Percentiles rank a stretch among this genome's conserved stretches.
These are phyloP conservation scores for Ganoderma resinaceum DNA, from an alignment of 1,284 basidiomycete genomes.

Conservation along the genomic window DNA sequence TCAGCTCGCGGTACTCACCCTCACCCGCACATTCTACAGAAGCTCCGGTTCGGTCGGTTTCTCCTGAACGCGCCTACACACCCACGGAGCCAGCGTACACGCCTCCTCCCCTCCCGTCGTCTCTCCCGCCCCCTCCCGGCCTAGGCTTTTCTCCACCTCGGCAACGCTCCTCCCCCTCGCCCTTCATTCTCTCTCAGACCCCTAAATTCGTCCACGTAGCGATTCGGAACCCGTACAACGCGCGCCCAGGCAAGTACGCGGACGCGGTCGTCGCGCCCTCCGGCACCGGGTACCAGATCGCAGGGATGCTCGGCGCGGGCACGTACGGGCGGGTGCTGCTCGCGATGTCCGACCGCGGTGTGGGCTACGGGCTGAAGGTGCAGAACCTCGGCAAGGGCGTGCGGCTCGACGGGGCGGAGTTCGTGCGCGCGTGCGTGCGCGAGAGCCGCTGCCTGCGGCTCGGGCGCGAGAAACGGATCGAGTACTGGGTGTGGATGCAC, in stretches of 20 bases:
- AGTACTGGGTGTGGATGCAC: conserved; percentile 20
- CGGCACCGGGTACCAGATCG: conserved; percentile 21
- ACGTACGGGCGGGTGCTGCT: conserved; percentile 27
- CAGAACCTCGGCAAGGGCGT: conserved; percentile 31
- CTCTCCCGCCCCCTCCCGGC: not conserved
- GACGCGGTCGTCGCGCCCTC: conserved; percentile 5
- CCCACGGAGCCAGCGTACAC: not conserved
- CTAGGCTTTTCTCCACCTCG: not conserved
- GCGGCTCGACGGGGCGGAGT: not conserved
- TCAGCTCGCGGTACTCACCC: not conserved
- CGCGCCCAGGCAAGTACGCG: not conserved
- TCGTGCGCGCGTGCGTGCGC: conserved; percentile 4
- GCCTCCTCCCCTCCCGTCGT: not conserved
- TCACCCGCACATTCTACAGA: not conserved
- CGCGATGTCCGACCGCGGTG: not conserved
- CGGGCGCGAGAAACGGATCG: conserved; percentile 1
- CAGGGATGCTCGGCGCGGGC: conserved; percentile 25
- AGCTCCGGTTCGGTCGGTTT: not conserved
- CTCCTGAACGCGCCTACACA: too few species aligned
- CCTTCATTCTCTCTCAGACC: not conserved
- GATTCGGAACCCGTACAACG: not conserved
- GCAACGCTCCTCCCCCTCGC: not conserved
- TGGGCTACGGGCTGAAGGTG: conserved; percentile 32
- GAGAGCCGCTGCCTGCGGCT: conserved; percentile 23
- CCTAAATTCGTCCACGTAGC: not conserved